Conservation (phyloP, 371 early-diverging fungal species). For the Quaeritorhiza haematococci region DNA sequence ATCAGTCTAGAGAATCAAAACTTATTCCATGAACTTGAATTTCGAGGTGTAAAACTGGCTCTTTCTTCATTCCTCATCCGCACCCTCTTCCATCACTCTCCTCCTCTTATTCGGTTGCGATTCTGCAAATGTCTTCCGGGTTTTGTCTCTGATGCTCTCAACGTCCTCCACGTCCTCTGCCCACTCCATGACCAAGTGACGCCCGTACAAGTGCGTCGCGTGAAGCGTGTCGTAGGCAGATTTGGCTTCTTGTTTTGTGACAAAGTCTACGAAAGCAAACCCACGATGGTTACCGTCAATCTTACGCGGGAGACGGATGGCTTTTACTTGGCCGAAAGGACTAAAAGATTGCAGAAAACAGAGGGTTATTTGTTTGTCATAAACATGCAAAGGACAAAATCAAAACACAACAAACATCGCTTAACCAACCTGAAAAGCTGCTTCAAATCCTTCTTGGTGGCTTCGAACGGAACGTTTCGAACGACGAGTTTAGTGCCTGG, state of each 20-base stretch:
- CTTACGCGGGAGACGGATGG: slow-evolving; percentile 93
- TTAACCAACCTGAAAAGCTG: slow-evolving; percentile 75
- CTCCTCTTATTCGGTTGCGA: slow-evolving; percentile 4
- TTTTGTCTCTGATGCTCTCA: slow-evolving; percentile 40
- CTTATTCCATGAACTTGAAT: too few relatives aligned
- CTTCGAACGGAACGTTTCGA: slow-evolving; percentile 98
- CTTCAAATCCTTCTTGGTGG: slow-evolving; percentile 89
- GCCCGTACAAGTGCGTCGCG: slow-evolving; percentile 97
- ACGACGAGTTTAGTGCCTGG: slow-evolving; percentile 86
- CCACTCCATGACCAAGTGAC: slow-evolving; percentile 96
- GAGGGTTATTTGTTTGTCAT: background rate
- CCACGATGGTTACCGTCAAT: slow-evolving; percentile 94
- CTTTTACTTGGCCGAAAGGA: slow-evolving; percentile 88
- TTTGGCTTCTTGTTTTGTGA: slow-evolving; percentile 89
- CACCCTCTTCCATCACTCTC: slow-evolving; percentile 11
- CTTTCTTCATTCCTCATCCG: slow-evolving; percentile 3
- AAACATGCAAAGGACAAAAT: slow-evolving; percentile 2
- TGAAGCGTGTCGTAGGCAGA: slow-evolving; percentile 82
- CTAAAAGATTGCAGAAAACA: slow-evolving; percentile 29
- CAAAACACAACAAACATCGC: background rate
- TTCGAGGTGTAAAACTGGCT: too few relatives aligned
- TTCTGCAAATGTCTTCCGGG: slow-evolving; percentile 29
- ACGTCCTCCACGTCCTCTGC: slow-evolving; percentile 74
- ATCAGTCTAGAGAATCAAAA: too few relatives aligned
- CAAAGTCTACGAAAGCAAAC: slow-evolving; percentile 96